These are phyloP conservation scores for Blastobotrys serpentis DNA, from an alignment of 1,139 yeast species.

Conservation along the genomic window DNA sequence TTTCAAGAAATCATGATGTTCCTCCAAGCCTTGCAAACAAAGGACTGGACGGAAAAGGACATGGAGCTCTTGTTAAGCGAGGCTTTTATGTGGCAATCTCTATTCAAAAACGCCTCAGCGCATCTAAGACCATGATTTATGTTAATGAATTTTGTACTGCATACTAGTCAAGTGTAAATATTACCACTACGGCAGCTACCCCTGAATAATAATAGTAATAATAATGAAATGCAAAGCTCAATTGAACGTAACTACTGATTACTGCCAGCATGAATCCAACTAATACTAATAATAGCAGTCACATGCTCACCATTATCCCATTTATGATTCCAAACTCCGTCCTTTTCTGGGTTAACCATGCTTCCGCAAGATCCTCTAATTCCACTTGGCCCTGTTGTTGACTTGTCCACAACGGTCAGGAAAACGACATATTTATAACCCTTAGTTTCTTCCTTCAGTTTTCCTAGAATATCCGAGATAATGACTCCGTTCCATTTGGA, in stretches of 20 bases:
- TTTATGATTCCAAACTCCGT: constrained; percentile 38
- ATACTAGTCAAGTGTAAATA: neutral
- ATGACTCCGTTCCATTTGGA: constrained; percentile 25
- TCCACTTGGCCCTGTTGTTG: constrained; percentile 32
- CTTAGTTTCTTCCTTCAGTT: constrained; percentile 29
- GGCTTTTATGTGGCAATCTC: constrained; percentile 94
- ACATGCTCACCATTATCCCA: constrained; percentile 20
- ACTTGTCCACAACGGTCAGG: constrained; percentile 30
- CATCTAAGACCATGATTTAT: constrained; percentile 24
- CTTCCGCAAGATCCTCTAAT: constrained; percentile 35
- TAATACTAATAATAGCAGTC: constrained; percentile 33
- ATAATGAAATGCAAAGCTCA: neutral
- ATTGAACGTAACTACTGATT: neutral
- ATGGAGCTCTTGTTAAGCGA: constrained; percentile 90
- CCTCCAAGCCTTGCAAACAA: constrained; percentile 84
- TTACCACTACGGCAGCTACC: neutral
- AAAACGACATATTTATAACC: constrained; percentile 36
- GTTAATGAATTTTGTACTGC: constrained; percentile 1
- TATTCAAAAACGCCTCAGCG: constrained; percentile 80
- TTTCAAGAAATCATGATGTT: constrained; percentile 92
- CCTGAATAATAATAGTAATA: too few species aligned
- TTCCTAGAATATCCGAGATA: constrained; percentile 26
- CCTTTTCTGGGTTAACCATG: constrained; percentile 37
- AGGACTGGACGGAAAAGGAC: constrained; percentile 82
- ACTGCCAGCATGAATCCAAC: constrained; percentile 35